Evolutionary conservation across 2,329 filamentous ascomycete species (phyloP).

Genomic region (Diaporthe batatas): DNA sequence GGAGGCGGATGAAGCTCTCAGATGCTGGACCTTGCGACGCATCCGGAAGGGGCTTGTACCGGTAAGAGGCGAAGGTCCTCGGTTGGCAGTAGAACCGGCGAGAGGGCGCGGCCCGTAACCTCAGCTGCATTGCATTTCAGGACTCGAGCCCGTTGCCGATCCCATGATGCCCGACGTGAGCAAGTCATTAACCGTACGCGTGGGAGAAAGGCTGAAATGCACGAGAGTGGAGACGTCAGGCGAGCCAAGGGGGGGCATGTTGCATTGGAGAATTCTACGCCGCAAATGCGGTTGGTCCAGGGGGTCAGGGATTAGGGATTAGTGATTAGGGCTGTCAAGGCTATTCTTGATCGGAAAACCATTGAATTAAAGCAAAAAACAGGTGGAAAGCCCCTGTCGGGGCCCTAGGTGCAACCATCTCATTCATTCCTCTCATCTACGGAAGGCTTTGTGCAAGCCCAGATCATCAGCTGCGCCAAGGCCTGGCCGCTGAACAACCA

Average conservation of each 20-base stretch:
- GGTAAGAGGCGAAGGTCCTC: constrained; percentile 3
- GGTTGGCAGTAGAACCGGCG: background rate
- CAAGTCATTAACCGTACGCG: background rate
- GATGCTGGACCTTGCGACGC: background rate
- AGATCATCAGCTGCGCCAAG: too few species aligned
- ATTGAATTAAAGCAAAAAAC: background rate
- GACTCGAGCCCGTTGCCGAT: background rate
- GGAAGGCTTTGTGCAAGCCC: too few species aligned
- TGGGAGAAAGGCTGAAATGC: constrained; percentile 7
- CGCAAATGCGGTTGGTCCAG: background rate
- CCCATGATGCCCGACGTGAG: background rate
- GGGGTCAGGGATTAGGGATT: background rate
- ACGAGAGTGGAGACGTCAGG: background rate
- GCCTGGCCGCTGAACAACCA: too few species aligned
- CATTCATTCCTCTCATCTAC: too few species aligned
- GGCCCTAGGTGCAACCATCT: too few species aligned
- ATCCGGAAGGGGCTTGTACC: constrained; percentile 15
- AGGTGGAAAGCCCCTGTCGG: too few species aligned
- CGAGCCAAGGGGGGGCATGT: background rate
- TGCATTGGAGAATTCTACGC: background rate
- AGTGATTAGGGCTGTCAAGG: background rate
- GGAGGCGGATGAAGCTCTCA: constrained; percentile 4
- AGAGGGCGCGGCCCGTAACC: background rate
- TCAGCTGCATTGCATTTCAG: constrained; percentile 1
- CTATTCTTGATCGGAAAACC: background rate